These are phyloP conservation scores for Trichophyton rubrum DNA, from an alignment of 2,329 filamentous ascomycete genomes.

Conservation along the genomic window DNA sequence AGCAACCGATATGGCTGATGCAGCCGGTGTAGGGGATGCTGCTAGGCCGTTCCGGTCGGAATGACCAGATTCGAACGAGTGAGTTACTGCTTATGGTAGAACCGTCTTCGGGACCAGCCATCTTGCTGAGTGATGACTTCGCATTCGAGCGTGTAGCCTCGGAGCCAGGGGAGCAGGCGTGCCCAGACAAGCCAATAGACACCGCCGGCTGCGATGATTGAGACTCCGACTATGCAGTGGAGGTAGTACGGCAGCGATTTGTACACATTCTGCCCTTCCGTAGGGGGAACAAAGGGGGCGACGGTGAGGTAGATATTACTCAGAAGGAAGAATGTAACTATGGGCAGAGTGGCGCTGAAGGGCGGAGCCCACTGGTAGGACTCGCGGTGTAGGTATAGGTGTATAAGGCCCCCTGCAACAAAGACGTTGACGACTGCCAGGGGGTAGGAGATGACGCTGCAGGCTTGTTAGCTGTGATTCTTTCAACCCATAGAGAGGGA, in stretches of 20 bases:
- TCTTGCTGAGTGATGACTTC: constrained; percentile 10
- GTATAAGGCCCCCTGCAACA: constrained; percentile 39
- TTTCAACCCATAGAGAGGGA: neutral
- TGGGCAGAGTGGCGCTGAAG: constrained; percentile 43
- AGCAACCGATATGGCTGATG: no score
- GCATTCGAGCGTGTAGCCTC: constrained; percentile 8
- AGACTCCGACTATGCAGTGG: constrained; percentile 38
- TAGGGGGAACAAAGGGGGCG: constrained; percentile 42
- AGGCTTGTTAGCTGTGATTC: neutral
- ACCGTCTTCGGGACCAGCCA: constrained; percentile 10
- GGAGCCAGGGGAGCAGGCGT: constrained; percentile 8
- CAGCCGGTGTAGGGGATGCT: neutral
- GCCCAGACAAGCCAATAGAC: constrained; percentile 32
- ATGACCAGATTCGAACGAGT: no score
- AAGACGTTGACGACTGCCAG: constrained; percentile 19
- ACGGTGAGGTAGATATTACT: constrained; percentile 51
- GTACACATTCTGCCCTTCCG: constrained; percentile 34
- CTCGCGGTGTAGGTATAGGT: constrained; percentile 27
- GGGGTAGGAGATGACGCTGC: constrained; percentile 15
- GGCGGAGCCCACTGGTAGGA: constrained; percentile 41
- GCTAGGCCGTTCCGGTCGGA: neutral
- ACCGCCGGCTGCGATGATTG: constrained; percentile 33
- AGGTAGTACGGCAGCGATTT: constrained; percentile 37
- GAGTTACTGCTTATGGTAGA: constrained; percentile 1
- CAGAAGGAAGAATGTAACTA: constrained; percentile 47